Base-by-base conservation (phyloP, 2,329 filamentous ascomycete genomes). In the Tolypocladium amazonense region DNA sequence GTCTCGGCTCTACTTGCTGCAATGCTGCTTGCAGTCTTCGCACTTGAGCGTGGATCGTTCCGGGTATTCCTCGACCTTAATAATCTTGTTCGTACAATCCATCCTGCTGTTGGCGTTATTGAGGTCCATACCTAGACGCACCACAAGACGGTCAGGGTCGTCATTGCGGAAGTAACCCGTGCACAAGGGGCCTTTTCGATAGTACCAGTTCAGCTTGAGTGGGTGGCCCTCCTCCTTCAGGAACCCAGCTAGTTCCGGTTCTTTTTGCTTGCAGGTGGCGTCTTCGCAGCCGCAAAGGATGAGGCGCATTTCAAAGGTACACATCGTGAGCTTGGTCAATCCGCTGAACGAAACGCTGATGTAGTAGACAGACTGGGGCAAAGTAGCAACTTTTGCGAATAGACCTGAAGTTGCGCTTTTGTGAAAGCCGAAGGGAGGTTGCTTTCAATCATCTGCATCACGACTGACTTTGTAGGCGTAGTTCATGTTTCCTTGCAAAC, bases 41-140 rank as follows among this genome's bases (percentile, higher is more conserved):
- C 56, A 57, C 20, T 23, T 41, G 18, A 57, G n/a, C 15, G 56
- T 57, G 4, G 37, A 57, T 20, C 57, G 33, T 50, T 58, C 57
- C n/a, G 45, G 47, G 11, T 52, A 14, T 11, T 41, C 45, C 20
- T 58, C 57, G 20, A 58, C 20, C 33, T 35, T 23, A 25, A 58
- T 58, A 1, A 9, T n/a, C 43, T 58, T 58, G 43, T 61, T 30
- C n/a, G 23, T 56, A 43, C 62, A 63, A 41, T 63, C 60, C 37
- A 53, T 56, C 23, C 6, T 62, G 41, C 53, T 60, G 62, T 63
- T 63, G 37, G 27, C 38, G 43, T 62, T 60, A 23, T 43, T 12
- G 3, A 58, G 43, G 14, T 52, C 37, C 60, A 63, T 60, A 23
- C 62, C 60, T 11, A 54, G 54, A 18, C 23, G 27, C 25, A 60